Conservation (phyloP, 345 rosid genomes). For the Geranium brycei region DNA sequence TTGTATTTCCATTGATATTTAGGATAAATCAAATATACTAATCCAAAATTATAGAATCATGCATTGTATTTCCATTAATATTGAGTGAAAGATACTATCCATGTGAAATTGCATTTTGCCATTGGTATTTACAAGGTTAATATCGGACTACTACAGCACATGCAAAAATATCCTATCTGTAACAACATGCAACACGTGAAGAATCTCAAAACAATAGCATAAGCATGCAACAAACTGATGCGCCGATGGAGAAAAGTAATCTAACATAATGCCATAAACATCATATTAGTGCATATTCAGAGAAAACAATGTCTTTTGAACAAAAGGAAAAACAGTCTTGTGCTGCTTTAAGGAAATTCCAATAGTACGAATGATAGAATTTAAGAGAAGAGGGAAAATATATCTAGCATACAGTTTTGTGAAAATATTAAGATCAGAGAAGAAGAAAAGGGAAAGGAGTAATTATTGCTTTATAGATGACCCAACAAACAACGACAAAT, state of each 20-base stretch:
- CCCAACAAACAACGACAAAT: conserved; percentile 1
- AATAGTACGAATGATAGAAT: too few relatives aligned
- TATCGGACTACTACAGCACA: not conserved
- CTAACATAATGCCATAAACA: too few relatives aligned
- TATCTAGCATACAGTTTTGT: not conserved
- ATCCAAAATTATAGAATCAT: too few relatives aligned
- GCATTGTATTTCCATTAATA: too few relatives aligned
- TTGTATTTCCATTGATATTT: not conserved
- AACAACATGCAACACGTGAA: not conserved
- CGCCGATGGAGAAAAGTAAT: too few relatives aligned
- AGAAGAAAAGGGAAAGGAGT: not conserved
- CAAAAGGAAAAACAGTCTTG: not conserved
- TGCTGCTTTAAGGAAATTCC: not conserved
- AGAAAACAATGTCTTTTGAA: too few relatives aligned
- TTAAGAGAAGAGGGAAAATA: not conserved
- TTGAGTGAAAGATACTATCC: not conserved
- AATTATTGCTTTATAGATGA: not conserved
- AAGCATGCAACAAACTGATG: too few relatives aligned
- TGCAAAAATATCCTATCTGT: not conserved
- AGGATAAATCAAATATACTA: not conserved
- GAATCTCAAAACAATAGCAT: not conserved
- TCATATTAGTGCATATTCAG: too few relatives aligned
- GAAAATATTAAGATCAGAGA: not conserved
- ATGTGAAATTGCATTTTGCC: not conserved
- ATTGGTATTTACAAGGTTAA: not conserved